Evolutionary conservation across 805 yeast species (phyloP).

Genomic region (Maudiozyma pseudohumilis): DNA sequence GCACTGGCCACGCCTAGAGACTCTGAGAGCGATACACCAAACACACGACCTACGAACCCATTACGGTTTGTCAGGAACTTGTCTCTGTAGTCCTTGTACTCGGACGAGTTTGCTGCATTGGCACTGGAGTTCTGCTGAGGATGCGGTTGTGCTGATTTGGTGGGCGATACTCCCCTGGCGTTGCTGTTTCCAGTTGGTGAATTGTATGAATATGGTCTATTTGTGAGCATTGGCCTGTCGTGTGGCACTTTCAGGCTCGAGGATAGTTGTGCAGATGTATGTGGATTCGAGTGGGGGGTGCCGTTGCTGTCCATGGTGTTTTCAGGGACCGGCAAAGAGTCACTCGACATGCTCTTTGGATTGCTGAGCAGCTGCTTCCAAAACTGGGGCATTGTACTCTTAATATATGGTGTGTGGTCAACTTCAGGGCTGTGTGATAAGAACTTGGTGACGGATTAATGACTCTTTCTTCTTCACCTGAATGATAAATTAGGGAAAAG

Average conservation of each 20-base stretch:
- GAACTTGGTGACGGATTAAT: no score
- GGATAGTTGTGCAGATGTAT: background rate
- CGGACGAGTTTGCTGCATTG: conserved; percentile 3
- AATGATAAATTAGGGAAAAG: no score
- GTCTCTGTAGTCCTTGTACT: conserved; percentile 31
- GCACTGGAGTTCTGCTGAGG: background rate
- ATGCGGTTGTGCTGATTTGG: background rate
- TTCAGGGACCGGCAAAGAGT: conserved; percentile 13
- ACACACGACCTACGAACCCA: conserved; percentile 40
- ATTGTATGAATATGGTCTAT: conserved; percentile 9
- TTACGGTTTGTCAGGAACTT: conserved; percentile 29
- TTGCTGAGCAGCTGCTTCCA: conserved; percentile 27
- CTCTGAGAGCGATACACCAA: conserved; percentile 69
- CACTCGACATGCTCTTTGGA: conserved; percentile 28
- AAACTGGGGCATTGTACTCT: conserved; percentile 18
- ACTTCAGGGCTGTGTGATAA: no score
- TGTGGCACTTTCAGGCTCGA: no score
- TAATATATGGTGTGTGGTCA: no score
- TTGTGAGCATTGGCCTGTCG: conserved; percentile 10
- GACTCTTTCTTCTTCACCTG: no score
- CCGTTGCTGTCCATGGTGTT: background rate
- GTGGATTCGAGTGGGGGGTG: background rate
- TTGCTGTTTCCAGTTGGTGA: conserved; percentile 3
- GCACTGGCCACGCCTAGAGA: conserved; percentile 62
- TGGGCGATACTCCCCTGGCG: background rate